Conservation (phyloP, 1,139 yeast species). For the Geotrichum histeridarum region DNA sequence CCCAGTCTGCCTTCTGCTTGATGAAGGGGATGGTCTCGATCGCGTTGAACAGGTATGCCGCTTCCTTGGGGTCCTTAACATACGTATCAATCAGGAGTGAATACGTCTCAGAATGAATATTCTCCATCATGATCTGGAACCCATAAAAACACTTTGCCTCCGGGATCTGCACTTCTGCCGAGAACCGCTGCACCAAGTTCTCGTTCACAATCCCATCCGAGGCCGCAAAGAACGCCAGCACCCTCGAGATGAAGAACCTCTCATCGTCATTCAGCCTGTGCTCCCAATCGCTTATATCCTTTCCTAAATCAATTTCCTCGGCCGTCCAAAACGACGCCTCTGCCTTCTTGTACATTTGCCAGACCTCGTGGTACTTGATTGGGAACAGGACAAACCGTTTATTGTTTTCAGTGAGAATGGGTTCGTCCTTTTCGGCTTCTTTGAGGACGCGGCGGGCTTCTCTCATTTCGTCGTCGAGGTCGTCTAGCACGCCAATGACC, state of each 20-base stretch:
- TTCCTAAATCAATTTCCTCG: slow-evolving; percentile 93
- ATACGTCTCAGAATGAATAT: slow-evolving; percentile 96
- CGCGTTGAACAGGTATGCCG: slow-evolving; percentile 84
- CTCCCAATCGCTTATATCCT: slow-evolving; percentile 89
- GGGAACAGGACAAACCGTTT: slow-evolving; percentile 94
- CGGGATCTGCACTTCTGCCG: slow-evolving; percentile 93
- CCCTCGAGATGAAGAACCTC: slow-evolving; percentile 82
- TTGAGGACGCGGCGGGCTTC: slow-evolving; percentile 46
- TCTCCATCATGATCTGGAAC: slow-evolving; percentile 99
- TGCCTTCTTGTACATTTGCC: slow-evolving; percentile 98
- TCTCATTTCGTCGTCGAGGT: slow-evolving; percentile 24
- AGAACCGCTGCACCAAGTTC: slow-evolving; percentile 92
- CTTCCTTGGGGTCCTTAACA: slow-evolving; percentile 90
- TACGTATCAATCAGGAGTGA: slow-evolving; percentile 90
- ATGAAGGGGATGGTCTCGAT: slow-evolving; percentile 91
- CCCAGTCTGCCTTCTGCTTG: slow-evolving; percentile 97
- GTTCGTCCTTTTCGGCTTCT: slow-evolving; percentile 81
- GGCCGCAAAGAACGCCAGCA: slow-evolving; percentile 96
- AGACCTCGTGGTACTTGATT: slow-evolving; percentile 92
- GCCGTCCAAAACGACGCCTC: slow-evolving; percentile 99
- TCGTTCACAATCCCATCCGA: slow-evolving; percentile 97
- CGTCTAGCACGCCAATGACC: slow-evolving; percentile 9
- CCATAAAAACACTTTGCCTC: slow-evolving; percentile 99
- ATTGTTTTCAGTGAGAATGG: slow-evolving; percentile 77
- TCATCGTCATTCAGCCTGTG: slow-evolving; percentile 78